Conservation (phyloP, 345 rosid genomes). For the Melastoma malabathricum region DNA sequence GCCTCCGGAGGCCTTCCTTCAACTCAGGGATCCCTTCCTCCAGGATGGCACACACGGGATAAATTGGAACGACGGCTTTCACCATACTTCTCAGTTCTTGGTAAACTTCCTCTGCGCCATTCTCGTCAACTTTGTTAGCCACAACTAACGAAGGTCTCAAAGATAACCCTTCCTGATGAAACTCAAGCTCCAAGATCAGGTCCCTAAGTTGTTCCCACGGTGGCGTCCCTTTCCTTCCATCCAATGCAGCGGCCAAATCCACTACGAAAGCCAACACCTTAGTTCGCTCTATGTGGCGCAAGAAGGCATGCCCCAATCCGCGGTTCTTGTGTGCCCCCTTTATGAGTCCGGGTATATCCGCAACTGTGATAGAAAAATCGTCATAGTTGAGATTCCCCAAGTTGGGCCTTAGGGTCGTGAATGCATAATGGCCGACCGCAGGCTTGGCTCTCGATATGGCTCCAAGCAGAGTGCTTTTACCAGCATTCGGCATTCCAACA, state of each 20-base stretch:
- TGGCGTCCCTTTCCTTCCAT: slow-evolving; percentile 53
- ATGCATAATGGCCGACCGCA: slow-evolving; percentile 68
- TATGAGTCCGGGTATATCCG: slow-evolving; percentile 91
- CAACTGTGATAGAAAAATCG: slow-evolving; percentile 76
- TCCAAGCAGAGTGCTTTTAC: slow-evolving; percentile 87
- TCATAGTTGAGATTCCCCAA: slow-evolving; percentile 69
- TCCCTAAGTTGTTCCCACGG: slow-evolving; percentile 86
- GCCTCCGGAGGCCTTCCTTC: slow-evolving; percentile 65
- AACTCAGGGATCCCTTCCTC: slow-evolving; percentile 76
- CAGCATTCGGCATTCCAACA: slow-evolving; percentile 94
- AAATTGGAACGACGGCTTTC: slow-evolving; percentile 35
- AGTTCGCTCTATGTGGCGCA: slow-evolving; percentile 89
- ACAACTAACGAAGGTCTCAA: slow-evolving; percentile 58
- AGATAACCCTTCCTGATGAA: slow-evolving; percentile 71
- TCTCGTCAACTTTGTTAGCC: slow-evolving; percentile 84
- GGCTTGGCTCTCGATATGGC: slow-evolving; percentile 82
- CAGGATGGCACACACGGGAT: slow-evolving; percentile 66
- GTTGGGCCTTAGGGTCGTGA: slow-evolving; percentile 82
- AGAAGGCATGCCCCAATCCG: slow-evolving; percentile 85
- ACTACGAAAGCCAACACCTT: slow-evolving; percentile 85
- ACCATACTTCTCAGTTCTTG: slow-evolving; percentile 58
- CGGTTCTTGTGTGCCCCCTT: slow-evolving; percentile 76
- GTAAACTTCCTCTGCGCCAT: slow-evolving; percentile 45
- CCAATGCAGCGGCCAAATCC: slow-evolving; percentile 67
- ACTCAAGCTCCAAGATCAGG: slow-evolving; percentile 66